Evolutionary conservation across 2,329 filamentous ascomycete genomes (phyloP).

Genomic region (Colletotrichum musae): DNA sequence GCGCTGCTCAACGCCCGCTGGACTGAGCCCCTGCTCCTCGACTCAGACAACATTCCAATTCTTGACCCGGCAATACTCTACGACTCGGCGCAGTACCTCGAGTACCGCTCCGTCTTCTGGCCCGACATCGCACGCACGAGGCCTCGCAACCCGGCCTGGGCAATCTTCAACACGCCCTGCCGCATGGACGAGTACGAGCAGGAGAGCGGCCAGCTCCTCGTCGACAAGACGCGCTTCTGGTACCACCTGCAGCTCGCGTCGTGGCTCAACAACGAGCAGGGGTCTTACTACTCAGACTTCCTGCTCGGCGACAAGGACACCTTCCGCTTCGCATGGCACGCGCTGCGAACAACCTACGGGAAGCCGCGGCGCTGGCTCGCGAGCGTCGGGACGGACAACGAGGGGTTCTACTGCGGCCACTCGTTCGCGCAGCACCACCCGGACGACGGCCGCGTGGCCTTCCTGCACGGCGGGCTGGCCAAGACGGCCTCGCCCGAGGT

Average conservation of each 20-base stretch:
- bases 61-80: constrained; percentile 20
- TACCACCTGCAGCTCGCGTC: constrained; percentile 35
- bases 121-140: constrained; percentile 29
- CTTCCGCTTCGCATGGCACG: constrained; percentile 37
- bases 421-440: constrained; percentile 36
- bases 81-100: constrained; percentile 26
- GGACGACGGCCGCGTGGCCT: constrained; percentile 28
- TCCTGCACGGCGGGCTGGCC: constrained; percentile 29
- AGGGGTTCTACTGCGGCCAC: constrained; percentile 32
- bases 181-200: constrained; percentile 35
- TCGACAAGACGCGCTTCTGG: constrained; percentile 34
- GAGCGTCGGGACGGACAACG: constrained; percentile 32
- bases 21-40: constrained; percentile 19
- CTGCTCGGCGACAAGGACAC: constrained; percentile 35
- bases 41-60: constrained; percentile 27
- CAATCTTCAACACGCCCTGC: constrained; percentile 30
- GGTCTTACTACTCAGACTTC: constrained; percentile 25
- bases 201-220: constrained; percentile 27
- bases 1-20: constrained; percentile 27
- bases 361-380: constrained; percentile 28
- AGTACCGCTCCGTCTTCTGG: constrained; percentile 30
- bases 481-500: constrained; percentile 32
- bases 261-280: constrained; percentile 35
- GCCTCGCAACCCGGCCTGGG: constrained; percentile 26
- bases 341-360: constrained; percentile 19